Percentiles rank a stretch among this genome's conserved stretches.
Conservation (phyloP, 768 basidiomycete genomes). For the Suillus hirtellus region DNA sequence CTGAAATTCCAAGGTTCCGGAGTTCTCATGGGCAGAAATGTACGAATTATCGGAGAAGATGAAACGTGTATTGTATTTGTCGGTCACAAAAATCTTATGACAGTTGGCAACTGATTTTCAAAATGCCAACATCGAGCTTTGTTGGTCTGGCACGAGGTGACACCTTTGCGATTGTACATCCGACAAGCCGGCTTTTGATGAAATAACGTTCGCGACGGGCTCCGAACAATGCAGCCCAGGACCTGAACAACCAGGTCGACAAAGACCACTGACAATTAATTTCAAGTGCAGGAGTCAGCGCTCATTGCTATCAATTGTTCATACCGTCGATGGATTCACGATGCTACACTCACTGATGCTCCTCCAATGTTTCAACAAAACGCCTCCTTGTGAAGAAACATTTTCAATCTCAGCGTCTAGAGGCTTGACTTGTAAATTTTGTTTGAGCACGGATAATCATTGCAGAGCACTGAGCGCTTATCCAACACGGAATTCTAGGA, state of each 20-base stretch:
- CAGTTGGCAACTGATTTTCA: not conserved
- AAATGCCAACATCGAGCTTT: not conserved
- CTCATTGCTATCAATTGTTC: no score
- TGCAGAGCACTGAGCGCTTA: not conserved
- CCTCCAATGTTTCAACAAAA: no score
- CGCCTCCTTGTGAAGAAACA: no score
- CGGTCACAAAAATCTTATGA: not conserved
- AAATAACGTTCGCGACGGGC: not conserved
- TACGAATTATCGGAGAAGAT: not conserved
- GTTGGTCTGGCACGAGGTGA: not conserved
- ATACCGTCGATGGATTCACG: no score
- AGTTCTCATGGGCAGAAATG: not conserved
- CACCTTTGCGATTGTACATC: not conserved
- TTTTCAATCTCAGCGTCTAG: not conserved
- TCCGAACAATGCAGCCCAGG: no score
- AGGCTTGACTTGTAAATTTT: constrained; percentile 28
- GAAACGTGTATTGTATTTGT: not conserved
- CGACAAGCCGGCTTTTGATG: not conserved
- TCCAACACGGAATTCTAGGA: not conserved
- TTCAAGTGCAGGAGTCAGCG: not conserved
- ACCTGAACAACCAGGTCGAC: not conserved
- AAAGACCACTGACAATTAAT: not conserved
- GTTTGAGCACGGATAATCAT: constrained; percentile 14
- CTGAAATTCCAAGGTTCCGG: constrained; percentile 18
- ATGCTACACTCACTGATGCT: no score